phyloP scores from a whole-genome alignment of 306 rosid genomes.

The Ceratonia siliqua region DNA sequence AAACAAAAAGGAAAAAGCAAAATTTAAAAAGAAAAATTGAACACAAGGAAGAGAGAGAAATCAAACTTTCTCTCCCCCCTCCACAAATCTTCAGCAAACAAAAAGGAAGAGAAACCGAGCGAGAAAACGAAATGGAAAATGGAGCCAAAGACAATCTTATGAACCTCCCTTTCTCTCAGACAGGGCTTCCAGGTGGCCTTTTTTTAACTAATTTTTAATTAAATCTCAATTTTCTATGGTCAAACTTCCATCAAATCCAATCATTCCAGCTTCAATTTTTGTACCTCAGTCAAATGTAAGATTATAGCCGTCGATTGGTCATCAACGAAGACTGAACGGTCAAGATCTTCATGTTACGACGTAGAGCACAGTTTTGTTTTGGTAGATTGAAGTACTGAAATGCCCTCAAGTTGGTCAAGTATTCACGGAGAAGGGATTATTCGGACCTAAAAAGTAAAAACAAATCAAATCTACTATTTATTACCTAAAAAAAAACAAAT shows the following conservation, averaged over 20 bases:
- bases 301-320: constrained; percentile 20
- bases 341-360: constrained; percentile 24
- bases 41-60: constrained; percentile 53
- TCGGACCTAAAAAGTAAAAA: too few species aligned
- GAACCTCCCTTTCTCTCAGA: neutral
- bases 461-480: too few species aligned
- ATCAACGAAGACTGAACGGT: neutral
- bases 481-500: too few species aligned
- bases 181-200: constrained; percentile 39
- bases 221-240: constrained; percentile 31
- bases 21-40: neutral
- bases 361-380: constrained; percentile 1
- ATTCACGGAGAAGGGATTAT: constrained; percentile 24
- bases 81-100: constrained; percentile 28
- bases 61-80: constrained; percentile 43
- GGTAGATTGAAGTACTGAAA: constrained; percentile 25
- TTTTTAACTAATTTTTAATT: constrained; percentile 6
- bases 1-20: neutral
- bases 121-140: constrained; percentile 19
- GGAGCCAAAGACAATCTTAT: constrained; percentile 15
- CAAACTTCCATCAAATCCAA: constrained; percentile 40
- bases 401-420: neutral
- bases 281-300: constrained; percentile 38
- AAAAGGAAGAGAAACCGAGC: neutral
- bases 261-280: constrained; percentile 39